Evolutionary conservation across 2,329 filamentous ascomycete species (phyloP).

Genomic region (Colletotrichum sp.): DNA sequence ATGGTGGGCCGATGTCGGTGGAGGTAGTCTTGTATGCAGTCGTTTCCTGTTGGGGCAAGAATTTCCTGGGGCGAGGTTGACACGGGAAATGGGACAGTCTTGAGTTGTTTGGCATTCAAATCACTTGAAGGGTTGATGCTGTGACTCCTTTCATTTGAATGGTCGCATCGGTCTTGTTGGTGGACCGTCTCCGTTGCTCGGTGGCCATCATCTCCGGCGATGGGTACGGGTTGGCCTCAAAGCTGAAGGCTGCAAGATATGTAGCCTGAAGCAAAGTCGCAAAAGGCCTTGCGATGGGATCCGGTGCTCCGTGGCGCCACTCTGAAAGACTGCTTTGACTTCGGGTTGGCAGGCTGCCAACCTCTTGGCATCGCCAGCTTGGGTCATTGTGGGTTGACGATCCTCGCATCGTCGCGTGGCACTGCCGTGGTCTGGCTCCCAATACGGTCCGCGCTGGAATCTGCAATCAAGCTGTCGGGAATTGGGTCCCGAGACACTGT

Average conservation of each 20-base stretch:
- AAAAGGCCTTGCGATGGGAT: background rate
- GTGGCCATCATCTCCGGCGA: background rate
- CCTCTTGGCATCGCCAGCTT: background rate
- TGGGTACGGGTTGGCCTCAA: background rate
- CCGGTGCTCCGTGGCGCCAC: background rate
- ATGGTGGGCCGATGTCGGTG: conserved; percentile 1
- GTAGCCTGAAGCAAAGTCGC: background rate
- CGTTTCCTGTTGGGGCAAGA: background rate
- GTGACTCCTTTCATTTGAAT: background rate
- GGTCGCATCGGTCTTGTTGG: background rate
- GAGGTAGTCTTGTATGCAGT: background rate
- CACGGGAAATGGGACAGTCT: background rate
- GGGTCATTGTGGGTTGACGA: background rate
- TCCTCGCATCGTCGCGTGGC: background rate
- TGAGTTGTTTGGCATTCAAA: background rate
- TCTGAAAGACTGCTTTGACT: background rate
- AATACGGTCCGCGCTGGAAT: background rate
- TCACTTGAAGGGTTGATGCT: background rate
- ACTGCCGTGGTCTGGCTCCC: background rate
- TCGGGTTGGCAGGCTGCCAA: background rate
- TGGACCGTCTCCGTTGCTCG: background rate
- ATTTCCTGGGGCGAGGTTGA: background rate
- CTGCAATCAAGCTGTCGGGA: background rate
- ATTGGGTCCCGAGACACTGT: background rate
- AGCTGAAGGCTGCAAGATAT: background rate